Conservation (phyloP, 768 basidiomycete genomes). For the Mycena indigotica region DNA sequence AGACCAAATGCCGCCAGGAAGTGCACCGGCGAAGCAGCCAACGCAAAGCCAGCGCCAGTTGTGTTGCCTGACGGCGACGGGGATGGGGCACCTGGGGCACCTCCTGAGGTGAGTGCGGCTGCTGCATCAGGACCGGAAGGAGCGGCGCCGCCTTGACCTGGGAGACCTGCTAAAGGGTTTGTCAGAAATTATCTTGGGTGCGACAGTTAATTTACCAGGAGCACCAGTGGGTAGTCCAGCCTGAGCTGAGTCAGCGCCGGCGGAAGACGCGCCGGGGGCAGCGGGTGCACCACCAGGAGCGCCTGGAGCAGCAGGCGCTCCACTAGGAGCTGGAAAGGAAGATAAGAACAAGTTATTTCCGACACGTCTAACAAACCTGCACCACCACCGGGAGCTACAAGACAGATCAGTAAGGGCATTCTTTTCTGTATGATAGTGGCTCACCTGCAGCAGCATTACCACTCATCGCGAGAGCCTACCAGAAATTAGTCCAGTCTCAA, state of each 20-base stretch:
- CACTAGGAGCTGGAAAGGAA: slow-evolving; percentile 14
- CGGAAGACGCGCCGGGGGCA: slow-evolving; percentile 21
- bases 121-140: slow-evolving; percentile 4
- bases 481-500: too few species aligned
- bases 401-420: background rate
- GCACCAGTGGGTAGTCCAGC: slow-evolving; percentile 16
- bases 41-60: slow-evolving; percentile 1
- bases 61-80: background rate
- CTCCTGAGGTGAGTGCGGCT: slow-evolving; percentile 2
- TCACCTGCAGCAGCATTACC: slow-evolving; percentile 10
- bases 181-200: too few species aligned
- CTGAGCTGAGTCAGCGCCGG: slow-evolving; percentile 7
- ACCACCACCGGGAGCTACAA: too few species aligned
- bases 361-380: too few species aligned
- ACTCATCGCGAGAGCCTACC: slow-evolving; percentile 20
- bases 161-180: too few species aligned
- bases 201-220: background rate
- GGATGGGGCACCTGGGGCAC: background rate
- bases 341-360: slow-evolving; percentile 9
- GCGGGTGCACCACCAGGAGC: too few species aligned
- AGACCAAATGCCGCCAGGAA: slow-evolving; percentile 19
- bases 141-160: background rate
- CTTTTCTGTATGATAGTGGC: background rate
- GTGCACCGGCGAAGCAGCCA: slow-evolving; percentile 1
- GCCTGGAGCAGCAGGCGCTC: slow-evolving; percentile 17